A percentile compares a stretch with the other conserved stretches of the same genome.
Evolutionary conservation across 225 moss, liverwort and hornwort genomes (phyloP).

Genomic region (Thuidium tamariscinum): DNA sequence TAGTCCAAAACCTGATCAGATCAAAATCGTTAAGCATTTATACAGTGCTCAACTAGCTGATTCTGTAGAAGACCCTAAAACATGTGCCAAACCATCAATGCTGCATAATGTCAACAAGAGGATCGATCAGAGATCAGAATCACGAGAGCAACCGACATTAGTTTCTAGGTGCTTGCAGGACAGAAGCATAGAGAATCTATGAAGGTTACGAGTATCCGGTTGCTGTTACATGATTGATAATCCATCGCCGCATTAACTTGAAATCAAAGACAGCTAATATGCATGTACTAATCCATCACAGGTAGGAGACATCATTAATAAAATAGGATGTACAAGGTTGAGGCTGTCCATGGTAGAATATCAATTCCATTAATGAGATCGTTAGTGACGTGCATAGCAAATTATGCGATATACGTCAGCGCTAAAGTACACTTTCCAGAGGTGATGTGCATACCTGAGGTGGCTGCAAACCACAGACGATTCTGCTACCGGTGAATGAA

Average conservation of each 20-base stretch:
- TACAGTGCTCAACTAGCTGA: neutral
- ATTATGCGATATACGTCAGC: neutral
- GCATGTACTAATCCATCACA: neutral
- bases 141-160: neutral
- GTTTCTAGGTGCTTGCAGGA: neutral
- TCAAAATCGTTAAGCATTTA: neutral
- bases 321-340: neutral
- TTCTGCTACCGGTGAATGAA: slow-evolving; percentile 6
- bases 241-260: neutral
- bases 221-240: neutral
- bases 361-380: neutral
- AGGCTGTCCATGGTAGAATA: neutral
- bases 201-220: neutral
- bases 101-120: neutral
- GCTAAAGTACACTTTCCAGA: slow-evolving; percentile 18
- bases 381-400: slow-evolving; percentile 1
- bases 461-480: slow-evolving; percentile 1
- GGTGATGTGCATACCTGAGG: neutral
- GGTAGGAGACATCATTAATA: neutral
- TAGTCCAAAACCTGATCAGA: neutral
- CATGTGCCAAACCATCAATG: neutral
- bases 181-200: neutral
- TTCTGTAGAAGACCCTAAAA: neutral
- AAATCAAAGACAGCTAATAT: neutral
- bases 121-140: neutral